These are phyloP conservation scores for Roridomyces roridus DNA, from an alignment of 768 basidiomycete genomes.

Conservation along the genomic window DNA sequence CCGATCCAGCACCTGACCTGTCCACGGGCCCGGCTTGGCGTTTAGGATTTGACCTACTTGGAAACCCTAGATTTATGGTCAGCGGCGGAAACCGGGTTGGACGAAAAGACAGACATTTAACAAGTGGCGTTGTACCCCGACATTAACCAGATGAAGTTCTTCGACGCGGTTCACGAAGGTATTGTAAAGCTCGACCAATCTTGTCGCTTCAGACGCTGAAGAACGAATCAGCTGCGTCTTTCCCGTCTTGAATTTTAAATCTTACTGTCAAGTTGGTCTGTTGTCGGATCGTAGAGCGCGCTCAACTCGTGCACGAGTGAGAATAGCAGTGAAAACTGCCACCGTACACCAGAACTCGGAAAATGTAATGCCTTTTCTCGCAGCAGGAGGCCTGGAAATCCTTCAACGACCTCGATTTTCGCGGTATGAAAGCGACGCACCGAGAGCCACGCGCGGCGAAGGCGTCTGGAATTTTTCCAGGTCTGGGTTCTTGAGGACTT, in stretches of 20 bases:
- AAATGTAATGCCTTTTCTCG: slow-evolving; percentile 74
- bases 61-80: slow-evolving; percentile 60
- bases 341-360: slow-evolving; percentile 62
- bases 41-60: slow-evolving; percentile 63
- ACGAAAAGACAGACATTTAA: slow-evolving; percentile 68
- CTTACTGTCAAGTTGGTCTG: slow-evolving; percentile 54
- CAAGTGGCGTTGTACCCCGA: slow-evolving; percentile 73
- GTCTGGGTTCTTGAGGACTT: slow-evolving; percentile 45
- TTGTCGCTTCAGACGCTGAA: slow-evolving; percentile 49
- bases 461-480: slow-evolving; percentile 41
- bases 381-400: slow-evolving; percentile 63
- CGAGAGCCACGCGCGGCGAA: slow-evolving; percentile 64
- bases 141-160: slow-evolving; percentile 62
- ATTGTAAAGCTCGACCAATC: slow-evolving; percentile 70
- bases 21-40: slow-evolving; percentile 72
- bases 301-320: slow-evolving; percentile 76
- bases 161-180: slow-evolving; percentile 63
- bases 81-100: slow-evolving; percentile 4
- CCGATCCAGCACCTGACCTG: slow-evolving; percentile 63
- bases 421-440: slow-evolving; percentile 39
- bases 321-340: slow-evolving; percentile 77
- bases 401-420: not conserved
- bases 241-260: not conserved
- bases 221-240: not conserved
- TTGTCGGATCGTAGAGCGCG: slow-evolving; percentile 50